A percentile compares a stretch with the other conserved stretches of the same genome.
Conservation (phyloP, 345 rosid genomes). For the Reutealis trisperma region DNA sequence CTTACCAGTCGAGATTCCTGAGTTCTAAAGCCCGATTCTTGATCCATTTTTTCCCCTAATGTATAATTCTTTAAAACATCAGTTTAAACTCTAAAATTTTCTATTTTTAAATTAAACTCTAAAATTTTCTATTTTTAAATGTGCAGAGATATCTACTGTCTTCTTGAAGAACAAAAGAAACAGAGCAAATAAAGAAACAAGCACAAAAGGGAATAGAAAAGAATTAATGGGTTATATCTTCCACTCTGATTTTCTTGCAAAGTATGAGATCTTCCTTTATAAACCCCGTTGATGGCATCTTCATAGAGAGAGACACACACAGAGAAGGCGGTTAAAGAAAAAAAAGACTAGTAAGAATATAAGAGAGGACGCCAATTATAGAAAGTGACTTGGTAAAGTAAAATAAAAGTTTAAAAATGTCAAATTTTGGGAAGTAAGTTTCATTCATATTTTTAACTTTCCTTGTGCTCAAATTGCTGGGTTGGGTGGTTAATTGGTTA, state of each 20-base stretch:
- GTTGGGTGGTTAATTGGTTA: background rate
- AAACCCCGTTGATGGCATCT: background rate
- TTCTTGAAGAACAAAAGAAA: background rate
- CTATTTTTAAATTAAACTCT: background rate
- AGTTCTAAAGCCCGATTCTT: constrained; percentile 22
- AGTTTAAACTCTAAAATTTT: background rate
- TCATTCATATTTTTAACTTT: background rate
- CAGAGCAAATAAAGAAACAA: background rate
- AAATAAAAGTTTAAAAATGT: background rate
- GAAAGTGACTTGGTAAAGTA: background rate
- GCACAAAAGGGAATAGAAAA: background rate
- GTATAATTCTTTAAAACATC: background rate
- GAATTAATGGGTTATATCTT: background rate
- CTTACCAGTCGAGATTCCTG: constrained; percentile 31
- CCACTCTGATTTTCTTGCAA: background rate
- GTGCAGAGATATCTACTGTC: background rate
- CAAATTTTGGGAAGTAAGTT: background rate
- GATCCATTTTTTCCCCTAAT: constrained; percentile 14
- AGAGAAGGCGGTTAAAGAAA: background rate
- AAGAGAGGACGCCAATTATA: background rate
- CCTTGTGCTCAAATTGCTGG: background rate
- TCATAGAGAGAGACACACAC: background rate
- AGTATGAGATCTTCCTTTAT: background rate
- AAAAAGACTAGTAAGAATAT: background rate
- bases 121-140: background rate